Conservation (phyloP, 352 stramenopile genomes). For the Phytophthora kernoviae region DNA sequence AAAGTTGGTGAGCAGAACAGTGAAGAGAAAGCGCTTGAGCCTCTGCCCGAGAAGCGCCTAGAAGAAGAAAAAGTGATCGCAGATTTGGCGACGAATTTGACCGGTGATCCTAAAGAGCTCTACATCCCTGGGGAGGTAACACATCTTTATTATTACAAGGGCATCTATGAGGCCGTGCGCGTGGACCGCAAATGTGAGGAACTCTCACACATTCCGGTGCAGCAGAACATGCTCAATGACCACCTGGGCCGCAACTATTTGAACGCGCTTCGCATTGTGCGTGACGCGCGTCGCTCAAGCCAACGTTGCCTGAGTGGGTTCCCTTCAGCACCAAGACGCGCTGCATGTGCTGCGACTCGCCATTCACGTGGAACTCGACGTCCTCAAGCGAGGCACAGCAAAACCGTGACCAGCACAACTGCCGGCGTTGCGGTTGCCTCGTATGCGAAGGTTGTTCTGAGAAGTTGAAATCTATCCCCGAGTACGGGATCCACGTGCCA, state of each 20-base stretch:
- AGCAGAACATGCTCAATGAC: constrained; percentile 88
- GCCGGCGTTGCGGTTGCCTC: constrained; percentile 76
- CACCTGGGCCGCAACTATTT: constrained; percentile 85
- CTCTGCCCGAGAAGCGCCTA: constrained; percentile 32
- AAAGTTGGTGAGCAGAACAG: constrained; percentile 38
- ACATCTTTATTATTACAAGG: constrained; percentile 82
- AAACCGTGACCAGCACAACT: constrained; percentile 92
- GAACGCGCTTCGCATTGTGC: constrained; percentile 77
- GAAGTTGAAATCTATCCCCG: constrained; percentile 83
- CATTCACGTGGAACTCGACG: constrained; percentile 91
- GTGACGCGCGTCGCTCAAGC: constrained; percentile 64
- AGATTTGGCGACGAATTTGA: constrained; percentile 53
- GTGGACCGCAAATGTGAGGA: constrained; percentile 77
- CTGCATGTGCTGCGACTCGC: constrained; percentile 89
- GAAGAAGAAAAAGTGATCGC: constrained; percentile 65
- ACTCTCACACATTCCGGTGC: constrained; percentile 78
- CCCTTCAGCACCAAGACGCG: constrained; percentile 83
- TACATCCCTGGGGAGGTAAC: constrained; percentile 80
- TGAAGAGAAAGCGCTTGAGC: constrained; percentile 41
- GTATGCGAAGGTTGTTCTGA: constrained; percentile 87
- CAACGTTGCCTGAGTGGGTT: constrained; percentile 68
- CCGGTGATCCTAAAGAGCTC: constrained; percentile 75
- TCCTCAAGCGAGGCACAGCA: constrained; percentile 89
- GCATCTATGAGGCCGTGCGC: constrained; percentile 82
- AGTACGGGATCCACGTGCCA: constrained; percentile 86